Evolutionary conservation across 495 filamentous ascomycete genomes (phyloP).

Genomic region (Cercophora sp.): DNA sequence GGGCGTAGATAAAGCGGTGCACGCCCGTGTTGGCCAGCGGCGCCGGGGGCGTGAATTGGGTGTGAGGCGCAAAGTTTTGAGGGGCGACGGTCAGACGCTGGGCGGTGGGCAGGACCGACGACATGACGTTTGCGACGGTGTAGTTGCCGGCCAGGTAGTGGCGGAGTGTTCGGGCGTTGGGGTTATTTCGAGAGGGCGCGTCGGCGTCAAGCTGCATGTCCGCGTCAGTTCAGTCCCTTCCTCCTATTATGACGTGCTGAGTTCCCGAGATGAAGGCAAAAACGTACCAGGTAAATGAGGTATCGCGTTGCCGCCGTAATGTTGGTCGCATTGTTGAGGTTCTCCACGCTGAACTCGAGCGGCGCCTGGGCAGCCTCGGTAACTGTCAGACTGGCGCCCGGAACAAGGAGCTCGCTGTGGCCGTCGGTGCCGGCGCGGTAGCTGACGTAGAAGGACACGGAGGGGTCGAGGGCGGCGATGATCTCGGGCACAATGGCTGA

Average conservation of each 20-base stretch:
- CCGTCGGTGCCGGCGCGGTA: conserved; percentile 17
- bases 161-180: conserved; percentile 21
- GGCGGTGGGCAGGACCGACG: conserved; percentile 18
- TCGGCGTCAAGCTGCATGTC: conserved; percentile 21
- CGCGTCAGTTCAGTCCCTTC: background rate
- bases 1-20: conserved; percentile 25
- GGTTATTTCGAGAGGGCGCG: conserved; percentile 18
- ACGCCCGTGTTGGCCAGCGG: conserved; percentile 19
- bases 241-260: too few relatives aligned
- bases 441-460: conserved; percentile 24
- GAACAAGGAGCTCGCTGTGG: conserved; percentile 17
- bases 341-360: conserved; percentile 26
- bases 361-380: conserved; percentile 17
- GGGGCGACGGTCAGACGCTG: conserved; percentile 17
- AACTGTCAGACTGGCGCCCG: conserved; percentile 16
- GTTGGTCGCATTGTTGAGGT: conserved; percentile 23
- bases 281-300: conserved; percentile 23
- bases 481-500: conserved; percentile 28
- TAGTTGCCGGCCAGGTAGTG: conserved; percentile 28
- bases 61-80: conserved; percentile 18
- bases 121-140: conserved; percentile 14
- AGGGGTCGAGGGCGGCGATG: conserved; percentile 24
- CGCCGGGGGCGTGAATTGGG: conserved; percentile 15
- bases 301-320: conserved; percentile 18
- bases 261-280: too few relatives aligned